Percentiles rank a stretch among this genome's conserved stretches.
phyloP scores from a whole-genome alignment of 768 basidiomycete genomes.

The Leucocoprinus sp. region DNA sequence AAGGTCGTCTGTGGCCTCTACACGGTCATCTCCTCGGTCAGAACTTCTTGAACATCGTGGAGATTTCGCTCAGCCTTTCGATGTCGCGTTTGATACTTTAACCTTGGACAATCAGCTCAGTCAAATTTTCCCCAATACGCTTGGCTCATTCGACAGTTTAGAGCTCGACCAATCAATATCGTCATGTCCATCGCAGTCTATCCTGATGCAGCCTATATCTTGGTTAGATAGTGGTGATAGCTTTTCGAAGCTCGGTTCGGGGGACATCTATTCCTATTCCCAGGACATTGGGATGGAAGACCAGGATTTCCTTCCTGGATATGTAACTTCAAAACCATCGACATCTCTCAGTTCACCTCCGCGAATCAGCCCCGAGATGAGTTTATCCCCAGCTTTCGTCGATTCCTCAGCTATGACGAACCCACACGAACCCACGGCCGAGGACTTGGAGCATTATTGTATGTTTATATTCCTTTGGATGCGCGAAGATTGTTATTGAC shows the following conservation, averaged over 20 bases:
- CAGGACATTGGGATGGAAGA: conserved; percentile 13
- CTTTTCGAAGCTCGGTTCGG: conserved; percentile 22
- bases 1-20: conserved; percentile 27
- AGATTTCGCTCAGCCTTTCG: conserved; percentile 15
- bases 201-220: conserved; percentile 19
- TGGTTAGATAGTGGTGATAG: conserved; percentile 31
- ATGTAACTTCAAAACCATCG: conserved; percentile 6
- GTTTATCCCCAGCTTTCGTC: conserved; percentile 12
- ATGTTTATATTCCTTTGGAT: conserved; percentile 20
- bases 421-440: conserved; percentile 25
- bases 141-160: conserved; percentile 12
- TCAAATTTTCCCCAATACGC: conserved; percentile 26
- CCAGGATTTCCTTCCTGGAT: conserved; percentile 16
- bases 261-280: conserved; percentile 17
- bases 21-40: conserved; percentile 31
- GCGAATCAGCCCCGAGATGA: not conserved
- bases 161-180: conserved; percentile 18
- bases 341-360: not conserved
- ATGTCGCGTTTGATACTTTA: conserved; percentile 19
- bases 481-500: conserved; percentile 1
- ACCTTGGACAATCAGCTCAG: conserved; percentile 25
- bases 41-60: conserved; percentile 28
- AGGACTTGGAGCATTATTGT: conserved; percentile 54
- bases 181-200: conserved; percentile 20
- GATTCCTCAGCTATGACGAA: conserved; percentile 25